Evolutionary conservation across 31 red algal species (phyloP).

Genomic region (Endocladia muricata): DNA sequence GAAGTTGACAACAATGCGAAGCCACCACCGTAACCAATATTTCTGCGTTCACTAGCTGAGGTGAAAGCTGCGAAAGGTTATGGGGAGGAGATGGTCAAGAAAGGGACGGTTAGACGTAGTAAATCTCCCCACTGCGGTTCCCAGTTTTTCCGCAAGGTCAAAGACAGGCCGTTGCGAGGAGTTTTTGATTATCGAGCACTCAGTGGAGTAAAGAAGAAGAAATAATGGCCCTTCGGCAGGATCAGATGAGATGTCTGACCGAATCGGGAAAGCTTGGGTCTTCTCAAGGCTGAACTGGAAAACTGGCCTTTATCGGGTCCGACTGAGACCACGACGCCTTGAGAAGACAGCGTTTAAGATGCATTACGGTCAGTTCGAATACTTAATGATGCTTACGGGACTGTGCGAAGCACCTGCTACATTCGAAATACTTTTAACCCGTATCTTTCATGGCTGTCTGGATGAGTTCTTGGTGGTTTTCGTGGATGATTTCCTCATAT

Average conservation of each 20-base stretch:
- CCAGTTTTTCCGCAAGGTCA: background rate
- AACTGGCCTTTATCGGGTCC: background rate
- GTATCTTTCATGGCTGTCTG: slow-evolving; percentile 4
- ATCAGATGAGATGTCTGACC: slow-evolving; percentile 8
- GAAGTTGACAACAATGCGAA: background rate
- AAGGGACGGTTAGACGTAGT: background rate
- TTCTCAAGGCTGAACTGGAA: slow-evolving; percentile 21
- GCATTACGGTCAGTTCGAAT: slow-evolving; percentile 7
- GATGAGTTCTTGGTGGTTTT: background rate
- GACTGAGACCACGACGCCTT: background rate
- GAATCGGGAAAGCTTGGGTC: background rate
- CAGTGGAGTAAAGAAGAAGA: background rate
- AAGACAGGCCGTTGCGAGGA: too few species aligned
- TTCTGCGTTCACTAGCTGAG: background rate
- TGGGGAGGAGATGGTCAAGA: background rate
- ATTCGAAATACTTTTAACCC: background rate
- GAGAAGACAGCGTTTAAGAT: slow-evolving; percentile 10
- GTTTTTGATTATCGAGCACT: too few species aligned
- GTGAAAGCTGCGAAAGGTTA: background rate
- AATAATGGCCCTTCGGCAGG: background rate
- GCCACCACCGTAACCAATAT: background rate
- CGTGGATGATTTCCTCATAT: slow-evolving; percentile 1
- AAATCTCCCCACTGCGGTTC: slow-evolving; percentile 5
- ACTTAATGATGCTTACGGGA: slow-evolving; percentile 11
- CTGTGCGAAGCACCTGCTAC: background rate